phyloP scores from a whole-genome alignment of 441 rosid species.

The Gossypium trilobum region DNA sequence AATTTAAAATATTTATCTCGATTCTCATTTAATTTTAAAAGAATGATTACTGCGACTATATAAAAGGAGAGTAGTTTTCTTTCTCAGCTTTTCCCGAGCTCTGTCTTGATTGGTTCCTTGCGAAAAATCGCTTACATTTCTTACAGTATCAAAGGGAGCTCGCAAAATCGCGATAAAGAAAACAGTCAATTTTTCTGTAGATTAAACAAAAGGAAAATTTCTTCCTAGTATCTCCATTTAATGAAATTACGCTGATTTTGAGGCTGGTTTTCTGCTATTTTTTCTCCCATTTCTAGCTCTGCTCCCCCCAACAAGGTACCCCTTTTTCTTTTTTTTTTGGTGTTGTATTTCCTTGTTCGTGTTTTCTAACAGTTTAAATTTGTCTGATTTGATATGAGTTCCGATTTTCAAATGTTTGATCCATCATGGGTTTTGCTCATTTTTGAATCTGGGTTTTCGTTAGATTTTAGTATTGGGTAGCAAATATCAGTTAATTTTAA shows the following conservation, averaged over 20 bases:
- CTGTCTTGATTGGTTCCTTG: constrained; percentile 49
- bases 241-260: constrained; percentile 19
- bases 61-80: constrained; percentile 17
- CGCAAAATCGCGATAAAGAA: not conserved
- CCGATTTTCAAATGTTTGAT: constrained; percentile 18
- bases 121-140: constrained; percentile 22
- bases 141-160: not conserved
- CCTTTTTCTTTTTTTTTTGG: not conserved
- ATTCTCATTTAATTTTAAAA: not conserved
- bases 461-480: constrained; percentile 10
- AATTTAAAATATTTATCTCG: not conserved
- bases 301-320: constrained; percentile 20
- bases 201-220: not conserved
- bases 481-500: constrained; percentile 15
- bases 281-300: not conserved
- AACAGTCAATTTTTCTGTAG: not conserved
- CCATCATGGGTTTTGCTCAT: constrained; percentile 11
- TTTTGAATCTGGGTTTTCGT: constrained; percentile 3
- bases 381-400: constrained; percentile 19
- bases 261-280: constrained; percentile 2
- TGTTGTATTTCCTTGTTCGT: not conserved
- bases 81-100: constrained; percentile 27
- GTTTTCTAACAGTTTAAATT: not conserved
- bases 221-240: not conserved
- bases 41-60: constrained; percentile 16